Evolutionary conservation across 441 rosid genomes (phyloP), one percentile per base, ranked within the genome.

Genomic region (Flueggea neowawraea): DNA sequence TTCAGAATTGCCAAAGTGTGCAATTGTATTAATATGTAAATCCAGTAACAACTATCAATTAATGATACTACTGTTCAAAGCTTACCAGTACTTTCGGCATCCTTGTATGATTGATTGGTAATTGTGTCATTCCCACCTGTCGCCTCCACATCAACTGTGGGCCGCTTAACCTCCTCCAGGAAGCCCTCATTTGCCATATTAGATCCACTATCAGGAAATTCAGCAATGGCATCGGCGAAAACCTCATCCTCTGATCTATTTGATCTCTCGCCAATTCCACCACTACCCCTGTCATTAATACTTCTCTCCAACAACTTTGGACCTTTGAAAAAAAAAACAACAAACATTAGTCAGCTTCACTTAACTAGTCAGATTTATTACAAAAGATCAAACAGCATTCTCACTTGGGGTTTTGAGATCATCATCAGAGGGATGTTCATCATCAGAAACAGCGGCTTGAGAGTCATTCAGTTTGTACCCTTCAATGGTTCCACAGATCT

Each of bases 401-500:
- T 72, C 68, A 93, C 95, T 66, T 48, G 80, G 90, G 70, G 68
- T 49, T 71, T 70, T 79, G 62, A 11, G 71, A 22, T 84, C 91
- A 48, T 80, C 92, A 62, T 81, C 85, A 31, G 89, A 82, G 65
- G 43, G 73, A 50, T 58, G 69, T 6, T 80, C 88, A 58, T 83
- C 83, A 41, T 78, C 88, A 32, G 87, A 81, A 78, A 59, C 15
- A 39, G 6, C 60, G 66, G 56, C 55, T 48, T 9, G 52, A 61
- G 80, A 47, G 75, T 58, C 87, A 62, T 58, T 45, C 33, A 74
- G 36, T 74, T 75, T 88, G 69, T 81, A 88, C 15, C 95, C 96
- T 71, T 87, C 80, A 64, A 87, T 47, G 47, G 88, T 84, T 74
- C 97, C 98, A 74, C 97, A 93, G 10, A 87, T 58, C 76, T 78